Evolutionary conservation across 2,329 filamentous ascomycete genomes (phyloP).

Genomic region (Balansia obtecta): DNA sequence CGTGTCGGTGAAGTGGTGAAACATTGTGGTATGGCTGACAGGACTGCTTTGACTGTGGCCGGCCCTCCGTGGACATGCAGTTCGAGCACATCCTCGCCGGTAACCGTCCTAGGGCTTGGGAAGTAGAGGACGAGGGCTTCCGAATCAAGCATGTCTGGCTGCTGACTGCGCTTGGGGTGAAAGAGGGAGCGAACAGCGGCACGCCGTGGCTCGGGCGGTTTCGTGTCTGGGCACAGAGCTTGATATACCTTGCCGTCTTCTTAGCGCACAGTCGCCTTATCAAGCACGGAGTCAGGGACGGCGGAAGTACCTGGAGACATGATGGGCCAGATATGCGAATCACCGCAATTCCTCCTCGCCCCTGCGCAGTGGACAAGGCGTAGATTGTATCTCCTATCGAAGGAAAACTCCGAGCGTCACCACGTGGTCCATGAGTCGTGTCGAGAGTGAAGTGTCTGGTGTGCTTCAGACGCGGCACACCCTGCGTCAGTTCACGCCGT

Average conservation of each 20-base stretch:
- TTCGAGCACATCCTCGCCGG: constrained; percentile 86
- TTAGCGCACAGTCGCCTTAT: neutral
- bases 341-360: constrained; percentile 81
- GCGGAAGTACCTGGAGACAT: constrained; percentile 45
- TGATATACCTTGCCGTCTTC: constrained; percentile 32
- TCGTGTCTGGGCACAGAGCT: constrained; percentile 35
- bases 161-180: constrained; percentile 25
- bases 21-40: constrained; percentile 59
- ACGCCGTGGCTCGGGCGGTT: constrained; percentile 34
- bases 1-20: constrained; percentile 38
- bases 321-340: constrained; percentile 75
- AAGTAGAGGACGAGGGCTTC: constrained; percentile 75
- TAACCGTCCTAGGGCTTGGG: constrained; percentile 68
- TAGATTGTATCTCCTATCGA: constrained; percentile 59
- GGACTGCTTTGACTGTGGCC: constrained; percentile 77
- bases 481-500: neutral
- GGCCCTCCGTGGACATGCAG: constrained; percentile 88
- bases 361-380: constrained; percentile 76
- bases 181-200: constrained; percentile 67
- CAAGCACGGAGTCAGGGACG: constrained; percentile 6
- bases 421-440: neutral
- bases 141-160: constrained; percentile 52
- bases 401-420: constrained; percentile 4
- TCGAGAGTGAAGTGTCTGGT: neutral
- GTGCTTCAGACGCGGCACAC: neutral